These are phyloP conservation scores for Erodium moschatum DNA, from an alignment of 441 rosid species.

Conservation along the genomic window DNA sequence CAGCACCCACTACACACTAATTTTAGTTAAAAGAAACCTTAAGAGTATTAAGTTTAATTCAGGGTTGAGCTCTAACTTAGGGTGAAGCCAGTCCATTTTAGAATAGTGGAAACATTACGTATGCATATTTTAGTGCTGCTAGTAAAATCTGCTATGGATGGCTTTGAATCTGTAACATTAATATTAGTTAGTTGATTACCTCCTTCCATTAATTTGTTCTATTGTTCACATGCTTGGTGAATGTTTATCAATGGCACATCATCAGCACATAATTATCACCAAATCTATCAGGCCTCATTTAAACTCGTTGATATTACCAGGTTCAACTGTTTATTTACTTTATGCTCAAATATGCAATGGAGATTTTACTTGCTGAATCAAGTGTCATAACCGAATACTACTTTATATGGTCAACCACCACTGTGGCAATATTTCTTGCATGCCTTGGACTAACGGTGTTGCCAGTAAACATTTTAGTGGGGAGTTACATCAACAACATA, in stretches of 20 bases:
- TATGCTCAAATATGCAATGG: conserved; percentile 56
- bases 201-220: neutral
- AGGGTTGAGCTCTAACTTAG: neutral
- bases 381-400: conserved; percentile 41
- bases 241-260: neutral
- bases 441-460: conserved; percentile 48
- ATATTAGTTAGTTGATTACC: neutral
- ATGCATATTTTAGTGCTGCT: neutral
- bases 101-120: neutral
- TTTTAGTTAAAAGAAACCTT: neutral
- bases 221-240: neutral
- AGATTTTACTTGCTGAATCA: conserved; percentile 44
- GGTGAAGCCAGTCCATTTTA: neutral
- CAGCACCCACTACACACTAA: neutral
- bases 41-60: neutral
- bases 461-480: conserved; percentile 45
- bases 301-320: conserved; percentile 23
- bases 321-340: conserved; percentile 43
- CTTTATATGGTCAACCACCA: conserved; percentile 39
- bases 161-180: neutral
- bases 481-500: conserved; percentile 45
- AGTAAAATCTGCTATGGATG: neutral
- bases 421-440: conserved; percentile 45
- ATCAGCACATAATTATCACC: neutral
- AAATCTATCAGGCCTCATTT: conserved; percentile 1